phyloP scores from a whole-genome alignment of 106 monocot species.

The Platanthera guangdongensis region DNA sequence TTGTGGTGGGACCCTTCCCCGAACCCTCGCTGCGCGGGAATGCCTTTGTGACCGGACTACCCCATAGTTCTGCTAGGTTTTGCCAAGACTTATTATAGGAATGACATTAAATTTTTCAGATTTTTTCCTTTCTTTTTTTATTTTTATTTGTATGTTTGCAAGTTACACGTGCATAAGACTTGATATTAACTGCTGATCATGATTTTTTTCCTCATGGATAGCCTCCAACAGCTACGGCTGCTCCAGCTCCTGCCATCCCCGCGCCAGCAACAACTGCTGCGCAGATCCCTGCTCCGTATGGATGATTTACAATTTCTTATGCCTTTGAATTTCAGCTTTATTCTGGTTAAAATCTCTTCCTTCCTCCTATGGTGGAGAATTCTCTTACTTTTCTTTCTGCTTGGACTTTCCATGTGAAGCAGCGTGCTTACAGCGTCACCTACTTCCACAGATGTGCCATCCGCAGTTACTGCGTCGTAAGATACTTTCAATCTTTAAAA shows the following conservation, averaged over 20 bases:
- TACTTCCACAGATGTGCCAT: background rate
- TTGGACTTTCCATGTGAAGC: conserved; percentile 1
- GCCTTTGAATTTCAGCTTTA: background rate
- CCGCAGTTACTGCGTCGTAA: conserved; percentile 4
- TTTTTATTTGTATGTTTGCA: background rate
- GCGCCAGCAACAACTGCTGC: background rate
- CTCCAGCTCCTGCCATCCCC: background rate
- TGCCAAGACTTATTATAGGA: background rate
- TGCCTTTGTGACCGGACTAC: too few relatives aligned
- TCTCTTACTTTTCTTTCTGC: background rate
- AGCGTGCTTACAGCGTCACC: background rate
- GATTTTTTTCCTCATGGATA: background rate
- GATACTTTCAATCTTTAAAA: background rate
- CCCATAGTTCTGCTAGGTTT: background rate
- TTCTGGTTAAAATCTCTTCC: background rate
- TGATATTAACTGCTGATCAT: background rate
- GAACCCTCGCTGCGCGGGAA: too few relatives aligned
- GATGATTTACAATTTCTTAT: background rate
- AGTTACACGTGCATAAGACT: background rate
- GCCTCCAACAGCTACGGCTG: background rate
- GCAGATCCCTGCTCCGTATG: background rate
- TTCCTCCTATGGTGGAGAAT: background rate
- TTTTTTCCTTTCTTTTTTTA: background rate
- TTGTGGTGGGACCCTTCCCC: too few relatives aligned
- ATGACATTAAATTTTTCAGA: background rate